Percentiles rank a stretch among this genome's conserved stretches.
Conservation (phyloP, 2,329 filamentous ascomycete species). For the Penicillium sp. region DNA sequence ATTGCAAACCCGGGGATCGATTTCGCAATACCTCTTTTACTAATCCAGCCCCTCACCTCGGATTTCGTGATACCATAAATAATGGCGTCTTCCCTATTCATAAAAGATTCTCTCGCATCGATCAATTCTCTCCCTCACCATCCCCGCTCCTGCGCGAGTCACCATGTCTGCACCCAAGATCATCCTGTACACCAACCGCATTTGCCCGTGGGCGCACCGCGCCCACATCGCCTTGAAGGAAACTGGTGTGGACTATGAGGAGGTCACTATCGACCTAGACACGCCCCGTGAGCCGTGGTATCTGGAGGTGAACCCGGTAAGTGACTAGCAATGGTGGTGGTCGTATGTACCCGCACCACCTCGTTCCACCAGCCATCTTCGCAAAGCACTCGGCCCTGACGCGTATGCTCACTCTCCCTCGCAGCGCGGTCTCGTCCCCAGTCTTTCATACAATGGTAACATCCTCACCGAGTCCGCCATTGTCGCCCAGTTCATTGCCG, state of each 20-base stretch:
- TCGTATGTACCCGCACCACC: no score
- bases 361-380: no score
- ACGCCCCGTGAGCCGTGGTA: slow-evolving; percentile 70
- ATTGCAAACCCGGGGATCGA: slow-evolving; percentile 6
- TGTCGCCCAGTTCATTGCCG: slow-evolving; percentile 65
- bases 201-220: slow-evolving; percentile 72
- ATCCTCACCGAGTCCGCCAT: slow-evolving; percentile 72
- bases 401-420: no score
- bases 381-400: no score
- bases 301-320: slow-evolving; percentile 68
- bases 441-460: slow-evolving; percentile 65
- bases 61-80: slow-evolving; percentile 17
- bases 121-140: slow-evolving; percentile 10
- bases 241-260: slow-evolving; percentile 63
- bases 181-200: slow-evolving; percentile 67
- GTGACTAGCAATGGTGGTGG: slow-evolving; percentile 10
- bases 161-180: slow-evolving; percentile 50
- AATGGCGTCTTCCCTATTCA: slow-evolving; percentile 15
- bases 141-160: no score
- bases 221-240: slow-evolving; percentile 70
- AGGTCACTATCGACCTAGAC: slow-evolving; percentile 69
- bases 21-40: slow-evolving; percentile 24
- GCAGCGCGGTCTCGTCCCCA: slow-evolving; percentile 69
- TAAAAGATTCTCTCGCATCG: slow-evolving; percentile 9
- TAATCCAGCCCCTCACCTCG: slow-evolving; percentile 25